phyloP scores from a whole-genome alignment of 805 yeast species.

The Wickerhamomyces canadensis region DNA sequence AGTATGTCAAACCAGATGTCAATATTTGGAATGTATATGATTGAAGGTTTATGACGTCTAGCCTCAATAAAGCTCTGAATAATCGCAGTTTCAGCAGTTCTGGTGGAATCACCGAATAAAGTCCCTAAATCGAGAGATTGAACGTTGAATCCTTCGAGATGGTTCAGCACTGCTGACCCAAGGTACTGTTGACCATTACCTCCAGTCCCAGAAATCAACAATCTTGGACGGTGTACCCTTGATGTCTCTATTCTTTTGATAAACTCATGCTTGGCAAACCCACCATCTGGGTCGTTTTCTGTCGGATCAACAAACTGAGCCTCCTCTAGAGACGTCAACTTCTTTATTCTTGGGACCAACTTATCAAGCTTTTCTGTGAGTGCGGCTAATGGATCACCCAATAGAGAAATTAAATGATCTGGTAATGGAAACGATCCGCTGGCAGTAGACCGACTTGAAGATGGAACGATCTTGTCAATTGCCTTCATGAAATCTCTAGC shows the following conservation, averaged over 20 bases:
- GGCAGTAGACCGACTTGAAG: slow-evolving; percentile 82
- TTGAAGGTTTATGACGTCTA: slow-evolving; percentile 82
- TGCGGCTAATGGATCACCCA: slow-evolving; percentile 43
- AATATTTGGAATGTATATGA: slow-evolving; percentile 75
- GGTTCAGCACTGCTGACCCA: slow-evolving; percentile 73
- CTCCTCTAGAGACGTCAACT: slow-evolving; percentile 57
- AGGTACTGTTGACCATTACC: slow-evolving; percentile 89
- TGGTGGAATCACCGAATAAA: slow-evolving; percentile 69
- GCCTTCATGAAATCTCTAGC: slow-evolving; percentile 86
- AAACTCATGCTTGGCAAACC: slow-evolving; percentile 65
- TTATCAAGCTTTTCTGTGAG: slow-evolving; percentile 44
- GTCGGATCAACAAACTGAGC: slow-evolving; percentile 59
- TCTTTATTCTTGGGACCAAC: slow-evolving; percentile 56
- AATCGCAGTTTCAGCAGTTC: slow-evolving; percentile 77
- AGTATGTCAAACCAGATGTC: slow-evolving; percentile 71
- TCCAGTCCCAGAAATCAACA: slow-evolving; percentile 62
- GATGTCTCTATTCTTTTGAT: slow-evolving; percentile 44
- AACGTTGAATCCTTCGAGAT: slow-evolving; percentile 83
- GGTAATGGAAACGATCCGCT: slow-evolving; percentile 77
- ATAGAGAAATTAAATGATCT: slow-evolving; percentile 56
- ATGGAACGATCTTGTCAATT: slow-evolving; percentile 81
- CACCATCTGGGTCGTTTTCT: slow-evolving; percentile 52
- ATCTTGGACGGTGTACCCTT: slow-evolving; percentile 75
- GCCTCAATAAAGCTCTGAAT: slow-evolving; percentile 86
- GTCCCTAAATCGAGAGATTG: slow-evolving; percentile 81